These are phyloP conservation scores for Eimeria sp. DNA, from an alignment of 169 alveolate species.

Conservation along the genomic window DNA sequence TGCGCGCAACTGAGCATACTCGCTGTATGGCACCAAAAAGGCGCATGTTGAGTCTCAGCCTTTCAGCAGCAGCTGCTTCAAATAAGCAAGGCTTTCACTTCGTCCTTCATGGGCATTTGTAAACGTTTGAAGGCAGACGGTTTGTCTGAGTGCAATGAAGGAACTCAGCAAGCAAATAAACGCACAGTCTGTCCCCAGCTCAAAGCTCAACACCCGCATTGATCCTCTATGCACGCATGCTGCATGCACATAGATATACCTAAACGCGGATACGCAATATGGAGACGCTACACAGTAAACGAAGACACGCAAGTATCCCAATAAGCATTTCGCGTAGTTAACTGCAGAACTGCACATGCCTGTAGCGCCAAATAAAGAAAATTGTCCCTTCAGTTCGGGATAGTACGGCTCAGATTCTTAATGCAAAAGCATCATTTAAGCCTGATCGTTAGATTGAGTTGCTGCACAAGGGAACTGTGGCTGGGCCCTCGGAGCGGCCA, in stretches of 20 bases:
- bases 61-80: not conserved
- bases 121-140: not conserved
- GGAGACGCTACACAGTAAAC: not conserved
- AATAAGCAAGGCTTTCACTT: not conserved
- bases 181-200: not conserved
- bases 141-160: not conserved
- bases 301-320: not conserved
- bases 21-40: not conserved
- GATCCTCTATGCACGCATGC: not conserved
- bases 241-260: not conserved
- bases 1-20: not conserved
- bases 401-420: not conserved
- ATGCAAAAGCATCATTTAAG: not conserved
- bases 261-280: not conserved
- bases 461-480: not conserved
- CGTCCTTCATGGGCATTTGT: not conserved
- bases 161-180: not conserved
- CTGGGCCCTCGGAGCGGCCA: not conserved
- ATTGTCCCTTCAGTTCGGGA: not conserved
- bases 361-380: not conserved
- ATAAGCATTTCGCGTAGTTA: not conserved
- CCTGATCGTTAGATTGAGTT: not conserved
- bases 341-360: not conserved
- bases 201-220: not conserved
- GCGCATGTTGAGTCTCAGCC: not conserved